Percentiles rank a stretch among this genome's conserved stretches.
Evolutionary conservation across 495 filamentous ascomycete genomes (phyloP).

Genomic region (Staphylotrichum longicolle): DNA sequence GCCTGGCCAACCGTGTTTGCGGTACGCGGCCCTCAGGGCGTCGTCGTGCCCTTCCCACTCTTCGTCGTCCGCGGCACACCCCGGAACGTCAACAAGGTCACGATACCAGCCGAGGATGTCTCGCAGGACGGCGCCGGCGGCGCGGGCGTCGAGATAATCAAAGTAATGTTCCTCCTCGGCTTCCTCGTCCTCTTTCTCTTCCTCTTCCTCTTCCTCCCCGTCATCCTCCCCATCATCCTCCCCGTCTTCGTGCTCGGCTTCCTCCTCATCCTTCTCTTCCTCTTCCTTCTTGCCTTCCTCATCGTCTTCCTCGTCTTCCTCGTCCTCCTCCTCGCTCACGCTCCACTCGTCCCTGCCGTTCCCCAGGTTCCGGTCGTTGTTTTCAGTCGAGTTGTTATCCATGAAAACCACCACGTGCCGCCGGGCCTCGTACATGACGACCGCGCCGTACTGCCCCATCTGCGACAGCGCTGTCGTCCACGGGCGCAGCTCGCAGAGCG

Average conservation of each 20-base stretch:
- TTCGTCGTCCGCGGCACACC: neutral
- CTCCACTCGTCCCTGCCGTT: neutral
- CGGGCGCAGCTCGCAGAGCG: conserved; percentile 2
- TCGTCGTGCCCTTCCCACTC: neutral
- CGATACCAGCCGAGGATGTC: conserved; percentile 21
- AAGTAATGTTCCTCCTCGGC: no score
- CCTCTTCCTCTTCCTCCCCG: neutral
- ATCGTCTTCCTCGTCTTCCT: neutral
- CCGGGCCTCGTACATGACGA: conserved; percentile 27
- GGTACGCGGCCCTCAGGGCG: conserved; percentile 8
- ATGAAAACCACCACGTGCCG: conserved; percentile 24
- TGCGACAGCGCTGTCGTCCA: conserved; percentile 18
- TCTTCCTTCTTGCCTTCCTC: neutral
- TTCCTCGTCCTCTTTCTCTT: no score
- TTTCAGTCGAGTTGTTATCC: conserved; percentile 15
- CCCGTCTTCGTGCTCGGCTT: conserved; percentile 1
- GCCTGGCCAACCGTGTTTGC: conserved; percentile 24
- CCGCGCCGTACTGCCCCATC: conserved; percentile 11
- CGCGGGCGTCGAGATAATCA: conserved; percentile 6
- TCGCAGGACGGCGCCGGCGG: conserved; percentile 24
- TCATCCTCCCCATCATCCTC: conserved; percentile 11
- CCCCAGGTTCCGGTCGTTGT: conserved; percentile 12
- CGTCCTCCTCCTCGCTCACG: neutral
- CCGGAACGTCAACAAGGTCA: conserved; percentile 9
- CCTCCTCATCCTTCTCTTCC: neutral